Conservation (phyloP, 177 flowering plant species). For the Vitis hybrid region DNA sequence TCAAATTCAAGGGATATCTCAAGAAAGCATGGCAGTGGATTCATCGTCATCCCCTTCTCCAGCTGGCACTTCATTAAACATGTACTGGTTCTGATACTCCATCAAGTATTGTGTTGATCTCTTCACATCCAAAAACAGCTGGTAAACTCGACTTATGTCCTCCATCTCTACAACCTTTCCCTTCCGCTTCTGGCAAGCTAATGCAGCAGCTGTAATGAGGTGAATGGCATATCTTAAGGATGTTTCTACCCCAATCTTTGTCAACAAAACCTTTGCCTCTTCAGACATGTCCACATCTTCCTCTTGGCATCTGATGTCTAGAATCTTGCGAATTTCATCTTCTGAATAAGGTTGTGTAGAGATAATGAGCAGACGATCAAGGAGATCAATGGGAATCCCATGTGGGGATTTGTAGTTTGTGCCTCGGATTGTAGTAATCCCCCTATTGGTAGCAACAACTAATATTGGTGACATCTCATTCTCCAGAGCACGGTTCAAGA, state of each 20-base stretch:
- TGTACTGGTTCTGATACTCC: constrained; percentile 86
- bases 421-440: constrained; percentile 87
- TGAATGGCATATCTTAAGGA: constrained; percentile 92
- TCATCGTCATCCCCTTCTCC: constrained; percentile 54
- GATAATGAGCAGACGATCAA: constrained; percentile 89
- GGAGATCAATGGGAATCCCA: constrained; percentile 92
- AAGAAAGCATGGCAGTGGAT: constrained; percentile 43
- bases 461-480: constrained; percentile 93
- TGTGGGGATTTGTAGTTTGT: constrained; percentile 95
- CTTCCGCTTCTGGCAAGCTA: constrained; percentile 90
- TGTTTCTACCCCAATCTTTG: constrained; percentile 64
- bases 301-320: constrained; percentile 89
- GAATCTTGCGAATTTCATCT: constrained; percentile 78
- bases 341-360: constrained; percentile 80
- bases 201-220: constrained; percentile 77
- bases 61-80: constrained; percentile 65
- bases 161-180: constrained; percentile 84
- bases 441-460: constrained; percentile 92
- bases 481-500: constrained; percentile 90
- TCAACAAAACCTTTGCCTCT: constrained; percentile 59
- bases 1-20: constrained; percentile 5
- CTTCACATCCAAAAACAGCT: constrained; percentile 78
- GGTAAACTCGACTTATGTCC: constrained; percentile 75
- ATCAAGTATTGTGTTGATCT: constrained; percentile 87
- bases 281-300: constrained; percentile 92